A percentile compares a stretch with the other conserved stretches of the same genome.
These are phyloP conservation scores for Stagonosporopsis chrysanthemi DNA, from an alignment of 2,329 filamentous ascomycete genomes.

Conservation along the genomic window DNA sequence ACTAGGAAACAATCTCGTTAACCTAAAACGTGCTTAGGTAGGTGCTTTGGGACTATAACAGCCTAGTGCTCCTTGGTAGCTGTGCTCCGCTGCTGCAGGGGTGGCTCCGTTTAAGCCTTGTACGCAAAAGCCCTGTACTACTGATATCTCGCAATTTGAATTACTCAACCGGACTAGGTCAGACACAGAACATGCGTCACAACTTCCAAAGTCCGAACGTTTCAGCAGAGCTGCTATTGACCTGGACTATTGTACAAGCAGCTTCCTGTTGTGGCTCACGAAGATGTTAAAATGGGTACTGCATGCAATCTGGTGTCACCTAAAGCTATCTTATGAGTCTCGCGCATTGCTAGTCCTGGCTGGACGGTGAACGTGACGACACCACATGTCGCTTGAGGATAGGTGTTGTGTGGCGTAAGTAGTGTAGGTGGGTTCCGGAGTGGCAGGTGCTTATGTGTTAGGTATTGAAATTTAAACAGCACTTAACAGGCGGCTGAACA, in stretches of 20 bases:
- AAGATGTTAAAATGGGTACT: background rate
- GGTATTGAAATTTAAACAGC: too few relatives aligned
- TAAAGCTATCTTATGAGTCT: background rate
- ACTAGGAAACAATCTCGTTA: too few relatives aligned
- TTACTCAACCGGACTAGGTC: background rate
- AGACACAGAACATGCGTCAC: background rate
- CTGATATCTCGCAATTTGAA: too few relatives aligned
- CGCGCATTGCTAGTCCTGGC: background rate
- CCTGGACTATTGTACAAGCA: background rate
- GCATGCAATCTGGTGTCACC: background rate
- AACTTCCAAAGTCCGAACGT: background rate
- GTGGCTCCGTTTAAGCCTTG: background rate
- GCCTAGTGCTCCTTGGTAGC: too few relatives aligned
- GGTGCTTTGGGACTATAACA: too few relatives aligned
- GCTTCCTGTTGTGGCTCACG: background rate
- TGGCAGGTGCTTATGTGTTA: too few relatives aligned
- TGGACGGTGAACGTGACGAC: background rate
- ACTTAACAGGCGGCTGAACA: too few relatives aligned
- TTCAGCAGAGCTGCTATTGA: background rate
- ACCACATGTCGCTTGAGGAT: background rate
- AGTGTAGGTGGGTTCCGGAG: too few relatives aligned
- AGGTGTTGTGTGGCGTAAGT: too few relatives aligned
- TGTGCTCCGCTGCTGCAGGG: background rate
- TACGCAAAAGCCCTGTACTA: too few relatives aligned
- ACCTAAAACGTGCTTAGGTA: too few relatives aligned